Evolutionary conservation across 1,284 basidiomycete species (phyloP), one percentile per base, ranked within the genome.

Genomic region (Trametes polyzona): DNA sequence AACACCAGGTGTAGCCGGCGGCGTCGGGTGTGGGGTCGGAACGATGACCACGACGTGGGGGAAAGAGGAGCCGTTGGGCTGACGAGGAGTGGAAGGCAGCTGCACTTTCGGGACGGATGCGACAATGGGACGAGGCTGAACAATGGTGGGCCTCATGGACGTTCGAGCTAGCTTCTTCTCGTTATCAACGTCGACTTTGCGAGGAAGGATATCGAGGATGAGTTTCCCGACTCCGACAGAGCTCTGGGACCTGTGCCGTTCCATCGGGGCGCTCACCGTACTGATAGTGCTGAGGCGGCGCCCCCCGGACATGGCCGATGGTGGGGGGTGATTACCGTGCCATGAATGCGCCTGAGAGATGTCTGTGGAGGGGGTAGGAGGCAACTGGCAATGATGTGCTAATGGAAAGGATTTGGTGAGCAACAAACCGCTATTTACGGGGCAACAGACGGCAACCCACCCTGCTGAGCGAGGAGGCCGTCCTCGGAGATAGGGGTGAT

Each of bases 1-100:
- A 62, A 58, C 69, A 66, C 47, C 49, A 1, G 82, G 82, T 1
- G 82, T 82, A 2, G 78, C 76, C 1, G 81, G 83, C 6, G 84
- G 83, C 2, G 84, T 84, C 2, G 82, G 82, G 66, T 82, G 83
- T 8, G 79, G 80, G 1, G 81, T 81, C 30, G 77, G 77, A 61
- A 84, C 81, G 9, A 84, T 81, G 29, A 86, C 75, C 16, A 84
- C 77, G 10, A 84, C 79, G 24, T 76, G 76, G 11, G 83, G 81
- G 50, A 76, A 79, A 5, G 62, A 54, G 10, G 65, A 44, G 32
- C 53, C 56, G 30, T 50, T 48, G 19, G 27, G 55, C 40, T 32
- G 64, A 52, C 29, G 71, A 67, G 59, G 73, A 23, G 72, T 69
- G 19, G 69, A 57, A 35, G 72, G 70, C 21, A 74, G 59, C 23